These are phyloP conservation scores for Sordaria brevicollis DNA, from an alignment of 495 filamentous ascomycete genomes.

Conservation along the genomic window DNA sequence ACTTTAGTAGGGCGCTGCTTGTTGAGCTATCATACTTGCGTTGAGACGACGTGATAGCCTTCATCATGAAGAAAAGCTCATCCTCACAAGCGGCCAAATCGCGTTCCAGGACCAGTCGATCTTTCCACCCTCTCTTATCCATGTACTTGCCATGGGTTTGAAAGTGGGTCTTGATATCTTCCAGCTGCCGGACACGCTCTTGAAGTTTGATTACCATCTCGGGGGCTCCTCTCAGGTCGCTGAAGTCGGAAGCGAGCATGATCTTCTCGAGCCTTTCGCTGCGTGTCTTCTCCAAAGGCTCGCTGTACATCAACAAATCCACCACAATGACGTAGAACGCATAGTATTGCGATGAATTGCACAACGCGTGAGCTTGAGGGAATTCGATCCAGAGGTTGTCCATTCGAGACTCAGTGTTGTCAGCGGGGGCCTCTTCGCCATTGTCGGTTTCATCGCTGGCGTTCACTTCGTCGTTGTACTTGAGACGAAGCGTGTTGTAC, in stretches of 20 bases:
- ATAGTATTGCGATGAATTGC: constrained; percentile 93
- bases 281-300: constrained; percentile 90
- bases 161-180: constrained; percentile 95
- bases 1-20: constrained; percentile 69
- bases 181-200: constrained; percentile 81
- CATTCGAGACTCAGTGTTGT: constrained; percentile 64
- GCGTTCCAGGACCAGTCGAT: constrained; percentile 72
- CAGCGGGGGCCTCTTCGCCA: constrained; percentile 20
- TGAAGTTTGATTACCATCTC: constrained; percentile 90
- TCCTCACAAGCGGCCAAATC: constrained; percentile 87
- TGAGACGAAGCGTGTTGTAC: constrained; percentile 92
- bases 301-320: constrained; percentile 87
- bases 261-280: constrained; percentile 94
- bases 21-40: constrained; percentile 67
- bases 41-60: constrained; percentile 94
- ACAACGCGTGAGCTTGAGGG: constrained; percentile 80
- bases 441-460: constrained; percentile 36
- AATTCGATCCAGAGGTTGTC: constrained; percentile 97
- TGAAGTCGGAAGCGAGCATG: constrained; percentile 99
- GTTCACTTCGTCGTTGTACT: constrained; percentile 91
- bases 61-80: constrained; percentile 99
- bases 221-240: constrained; percentile 84
- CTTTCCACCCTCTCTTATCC: constrained; percentile 85
- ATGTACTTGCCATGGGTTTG: constrained; percentile 82
- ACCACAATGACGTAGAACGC: constrained; percentile 95